Evolutionary conservation across 2,329 filamentous ascomycete species (phyloP).

Genomic region (Hortaea werneckii): DNA sequence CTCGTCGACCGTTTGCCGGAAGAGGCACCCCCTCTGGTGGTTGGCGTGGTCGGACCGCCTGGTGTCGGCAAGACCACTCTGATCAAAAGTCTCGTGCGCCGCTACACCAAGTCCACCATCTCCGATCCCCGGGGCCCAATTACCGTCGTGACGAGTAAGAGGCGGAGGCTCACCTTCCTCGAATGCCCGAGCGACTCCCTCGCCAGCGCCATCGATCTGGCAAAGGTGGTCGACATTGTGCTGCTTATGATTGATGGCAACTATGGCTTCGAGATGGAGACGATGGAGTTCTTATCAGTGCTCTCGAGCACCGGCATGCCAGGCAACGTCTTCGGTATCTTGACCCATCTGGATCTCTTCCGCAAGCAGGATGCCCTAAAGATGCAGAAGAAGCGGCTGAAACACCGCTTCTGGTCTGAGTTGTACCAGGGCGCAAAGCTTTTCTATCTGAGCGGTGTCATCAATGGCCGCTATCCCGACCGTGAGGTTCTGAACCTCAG

Average conservation of each 20-base stretch:
- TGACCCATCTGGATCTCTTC: slow-evolving; percentile 96
- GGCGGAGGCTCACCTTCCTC: slow-evolving; percentile 85
- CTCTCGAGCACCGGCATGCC: slow-evolving; percentile 94
- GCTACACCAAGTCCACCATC: slow-evolving; percentile 92
- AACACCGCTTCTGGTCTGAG: slow-evolving; percentile 94
- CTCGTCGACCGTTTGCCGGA: slow-evolving; percentile 92
- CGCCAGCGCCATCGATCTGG: slow-evolving; percentile 91
- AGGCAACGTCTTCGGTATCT: slow-evolving; percentile 92
- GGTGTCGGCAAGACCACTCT: slow-evolving; percentile 92
- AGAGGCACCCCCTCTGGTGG: slow-evolving; percentile 85
- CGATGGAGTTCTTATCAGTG: slow-evolving; percentile 97
- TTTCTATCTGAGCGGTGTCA: slow-evolving; percentile 91
- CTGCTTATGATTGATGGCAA: slow-evolving; percentile 98
- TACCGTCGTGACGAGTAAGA: slow-evolving; percentile 93
- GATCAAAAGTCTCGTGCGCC: slow-evolving; percentile 83
- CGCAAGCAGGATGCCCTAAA: slow-evolving; percentile 84
- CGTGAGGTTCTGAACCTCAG: slow-evolving; percentile 93
- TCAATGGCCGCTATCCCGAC: slow-evolving; percentile 94
- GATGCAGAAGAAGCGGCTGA: slow-evolving; percentile 89
- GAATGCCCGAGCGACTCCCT: slow-evolving; percentile 93
- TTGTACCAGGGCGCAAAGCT: slow-evolving; percentile 93
- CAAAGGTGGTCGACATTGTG: slow-evolving; percentile 95
- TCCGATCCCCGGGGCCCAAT: slow-evolving; percentile 83
- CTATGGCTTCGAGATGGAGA: slow-evolving; percentile 99
- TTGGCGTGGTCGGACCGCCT: slow-evolving; percentile 87